Evolutionary conservation across 805 yeast species (phyloP).

Genomic region (Clavispora santaluciae): DNA sequence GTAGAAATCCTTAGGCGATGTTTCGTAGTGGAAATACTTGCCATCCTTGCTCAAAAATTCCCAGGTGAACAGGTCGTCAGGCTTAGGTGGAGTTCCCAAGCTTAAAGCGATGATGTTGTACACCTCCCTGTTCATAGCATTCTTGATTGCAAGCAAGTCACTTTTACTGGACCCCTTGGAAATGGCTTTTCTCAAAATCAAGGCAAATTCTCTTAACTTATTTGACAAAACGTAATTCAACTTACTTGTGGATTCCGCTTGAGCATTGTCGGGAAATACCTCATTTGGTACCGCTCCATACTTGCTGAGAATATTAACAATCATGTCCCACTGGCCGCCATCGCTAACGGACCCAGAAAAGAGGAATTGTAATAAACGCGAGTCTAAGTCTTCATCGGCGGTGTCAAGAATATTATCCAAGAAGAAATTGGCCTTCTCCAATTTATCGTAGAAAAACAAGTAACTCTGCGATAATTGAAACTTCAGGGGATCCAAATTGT

Average conservation of each 20-base stretch:
- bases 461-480: slow-evolving; percentile 77
- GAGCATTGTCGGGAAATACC: slow-evolving; percentile 64
- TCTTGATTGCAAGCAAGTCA: slow-evolving; percentile 31
- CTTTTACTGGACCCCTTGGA: slow-evolving; percentile 38
- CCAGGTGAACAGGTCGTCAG: slow-evolving; percentile 65
- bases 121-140: slow-evolving; percentile 51
- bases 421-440: slow-evolving; percentile 79
- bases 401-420: slow-evolving; percentile 74
- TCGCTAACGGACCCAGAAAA: slow-evolving; percentile 66
- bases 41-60: slow-evolving; percentile 72
- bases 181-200: slow-evolving; percentile 52
- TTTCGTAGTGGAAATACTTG: slow-evolving; percentile 43
- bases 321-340: slow-evolving; percentile 89
- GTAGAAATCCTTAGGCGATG: slow-evolving; percentile 67
- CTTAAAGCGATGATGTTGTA: slow-evolving; percentile 63
- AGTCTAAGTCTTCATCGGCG: slow-evolving; percentile 57
- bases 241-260: slow-evolving; percentile 47
- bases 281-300: slow-evolving; percentile 78
- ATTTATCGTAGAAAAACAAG: slow-evolving; percentile 78
- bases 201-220: slow-evolving; percentile 75
- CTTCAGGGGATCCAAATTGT: slow-evolving; percentile 47
- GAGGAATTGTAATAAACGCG: slow-evolving; percentile 64
- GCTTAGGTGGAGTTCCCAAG: slow-evolving; percentile 76
- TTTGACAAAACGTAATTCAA: slow-evolving; percentile 63
- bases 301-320: slow-evolving; percentile 68